These are phyloP conservation scores for Solanum hybrid DNA, from an alignment of 305 asterid species.

Conservation along the genomic window DNA sequence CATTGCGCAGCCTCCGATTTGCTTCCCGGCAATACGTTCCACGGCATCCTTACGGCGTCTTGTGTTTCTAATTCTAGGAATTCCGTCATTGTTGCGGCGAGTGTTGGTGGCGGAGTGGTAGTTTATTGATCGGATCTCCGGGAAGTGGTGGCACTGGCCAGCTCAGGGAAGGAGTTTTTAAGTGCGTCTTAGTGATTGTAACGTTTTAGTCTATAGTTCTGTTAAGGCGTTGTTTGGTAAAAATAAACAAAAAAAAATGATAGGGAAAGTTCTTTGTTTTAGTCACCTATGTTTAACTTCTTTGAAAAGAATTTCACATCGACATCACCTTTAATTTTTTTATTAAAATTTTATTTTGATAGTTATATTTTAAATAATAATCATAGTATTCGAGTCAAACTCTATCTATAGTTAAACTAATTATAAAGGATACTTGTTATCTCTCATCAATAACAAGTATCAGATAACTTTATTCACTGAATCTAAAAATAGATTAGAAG, in stretches of 20 bases:
- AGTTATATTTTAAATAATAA: not conserved
- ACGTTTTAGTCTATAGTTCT: not conserved
- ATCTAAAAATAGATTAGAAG: not conserved
- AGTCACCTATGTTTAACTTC: not conserved
- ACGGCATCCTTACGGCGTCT: slow-evolving; percentile 49
- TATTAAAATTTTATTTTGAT: not conserved
- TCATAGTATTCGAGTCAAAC: not conserved
- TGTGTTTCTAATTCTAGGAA: slow-evolving; percentile 36
- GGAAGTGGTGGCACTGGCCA: not conserved
- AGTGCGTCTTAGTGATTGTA: not conserved
- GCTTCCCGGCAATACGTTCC: slow-evolving; percentile 54
- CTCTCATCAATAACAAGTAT: not conserved
- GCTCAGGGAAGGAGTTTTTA: slow-evolving; percentile 1
- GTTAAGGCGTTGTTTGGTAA: not conserved
- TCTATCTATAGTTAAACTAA: not conserved
- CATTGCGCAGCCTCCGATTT: slow-evolving; percentile 45
- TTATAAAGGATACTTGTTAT: not conserved
- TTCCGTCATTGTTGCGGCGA: slow-evolving; percentile 28
- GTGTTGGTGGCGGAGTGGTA: not conserved
- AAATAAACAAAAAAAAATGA: not conserved
- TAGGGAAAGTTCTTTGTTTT: not conserved
- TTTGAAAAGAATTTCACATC: not conserved
- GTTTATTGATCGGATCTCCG: slow-evolving; percentile 3
- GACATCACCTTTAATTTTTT: not conserved
- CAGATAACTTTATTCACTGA: too few relatives aligned